phyloP scores from a whole-genome alignment of 2,329 filamentous ascomycete species.

The Colletotrichum sp. region DNA sequence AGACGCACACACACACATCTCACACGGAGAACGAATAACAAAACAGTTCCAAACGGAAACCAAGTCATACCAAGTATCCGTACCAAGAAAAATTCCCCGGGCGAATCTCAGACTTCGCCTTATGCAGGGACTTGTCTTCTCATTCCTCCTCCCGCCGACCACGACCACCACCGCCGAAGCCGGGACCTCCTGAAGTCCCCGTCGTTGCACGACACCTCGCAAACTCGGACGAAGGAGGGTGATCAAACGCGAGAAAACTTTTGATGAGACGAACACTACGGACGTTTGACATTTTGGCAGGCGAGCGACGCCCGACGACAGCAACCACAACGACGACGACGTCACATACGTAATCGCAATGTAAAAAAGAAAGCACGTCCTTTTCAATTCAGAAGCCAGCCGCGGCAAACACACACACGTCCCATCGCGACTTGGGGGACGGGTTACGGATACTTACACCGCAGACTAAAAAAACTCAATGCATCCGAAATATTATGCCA shows the following conservation, averaged over 20 bases:
- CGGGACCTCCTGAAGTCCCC: not conserved
- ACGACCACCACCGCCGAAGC: not conserved
- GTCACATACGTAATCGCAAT: not conserved
- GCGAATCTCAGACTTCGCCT: not conserved
- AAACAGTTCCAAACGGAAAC: not conserved
- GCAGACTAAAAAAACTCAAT: not conserved
- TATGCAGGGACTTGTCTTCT: not conserved
- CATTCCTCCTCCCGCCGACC: not conserved
- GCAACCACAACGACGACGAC: not conserved
- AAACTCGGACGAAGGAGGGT: not conserved
- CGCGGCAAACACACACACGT: not conserved
- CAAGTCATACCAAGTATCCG: not conserved
- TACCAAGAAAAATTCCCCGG: not conserved
- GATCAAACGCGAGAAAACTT: not conserved
- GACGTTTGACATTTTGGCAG: not conserved
- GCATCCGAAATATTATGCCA: not conserved
- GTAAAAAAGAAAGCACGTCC: not conserved
- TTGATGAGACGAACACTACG: slow-evolving; percentile 7
- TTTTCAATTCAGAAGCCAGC: not conserved
- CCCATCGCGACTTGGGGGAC: not conserved
- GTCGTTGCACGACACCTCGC: not conserved
- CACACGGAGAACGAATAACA: not conserved
- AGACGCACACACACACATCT: not conserved
- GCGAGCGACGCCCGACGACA: not conserved
- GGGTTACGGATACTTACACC: not conserved